phyloP scores from a whole-genome alignment of 83 land plant species.

The Diphasiastrum complanatum region DNA sequence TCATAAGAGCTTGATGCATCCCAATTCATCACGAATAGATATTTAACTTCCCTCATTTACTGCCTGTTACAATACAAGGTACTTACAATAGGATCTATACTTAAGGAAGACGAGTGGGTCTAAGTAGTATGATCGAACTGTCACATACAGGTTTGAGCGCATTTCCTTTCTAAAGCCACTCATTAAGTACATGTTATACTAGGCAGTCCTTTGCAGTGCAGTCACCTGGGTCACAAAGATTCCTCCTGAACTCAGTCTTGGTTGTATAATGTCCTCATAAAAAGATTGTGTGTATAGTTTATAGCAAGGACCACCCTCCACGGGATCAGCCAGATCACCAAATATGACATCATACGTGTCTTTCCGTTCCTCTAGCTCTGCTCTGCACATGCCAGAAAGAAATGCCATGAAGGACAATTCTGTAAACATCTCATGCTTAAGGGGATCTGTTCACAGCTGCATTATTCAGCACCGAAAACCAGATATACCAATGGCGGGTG shows the following conservation, averaged over 20 bases:
- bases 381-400: constrained; percentile 46
- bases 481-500: neutral
- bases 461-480: neutral
- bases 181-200: neutral
- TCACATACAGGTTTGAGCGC: neutral
- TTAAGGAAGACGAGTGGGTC: neutral
- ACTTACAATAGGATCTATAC: neutral
- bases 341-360: constrained; percentile 78
- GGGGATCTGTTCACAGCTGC: neutral
- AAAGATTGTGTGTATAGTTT: constrained; percentile 82
- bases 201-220: neutral
- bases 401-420: neutral
- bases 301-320: constrained; percentile 94
- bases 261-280: constrained; percentile 66
- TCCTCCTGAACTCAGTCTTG: constrained; percentile 58
- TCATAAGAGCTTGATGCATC: too few species aligned
- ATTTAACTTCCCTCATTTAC: too few species aligned
- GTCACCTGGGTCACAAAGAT: constrained; percentile 93
- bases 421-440: neutral
- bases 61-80: neutral
- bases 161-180: neutral
- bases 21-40: too few species aligned
- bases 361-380: constrained; percentile 49
- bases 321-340: constrained; percentile 90
- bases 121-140: neutral